A percentile compares a stretch with the other conserved stretches of the same genome.
Evolutionary conservation across 805 yeast species (phyloP).

Genomic region (Pichia occidentalis): DNA sequence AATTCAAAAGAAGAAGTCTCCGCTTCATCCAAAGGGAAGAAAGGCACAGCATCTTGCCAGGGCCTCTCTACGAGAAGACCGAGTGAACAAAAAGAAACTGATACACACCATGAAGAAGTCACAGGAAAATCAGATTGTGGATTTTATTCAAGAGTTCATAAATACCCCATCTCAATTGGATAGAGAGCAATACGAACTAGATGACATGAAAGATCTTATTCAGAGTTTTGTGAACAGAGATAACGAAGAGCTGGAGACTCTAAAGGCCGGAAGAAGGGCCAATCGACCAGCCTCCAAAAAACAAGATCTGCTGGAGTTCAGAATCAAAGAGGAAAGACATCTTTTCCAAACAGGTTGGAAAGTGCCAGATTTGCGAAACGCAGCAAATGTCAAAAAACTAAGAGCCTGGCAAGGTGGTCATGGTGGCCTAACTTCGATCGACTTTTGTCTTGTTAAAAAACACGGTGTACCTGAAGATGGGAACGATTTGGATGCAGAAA

Average conservation of each 20-base stretch:
- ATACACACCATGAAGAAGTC: slow-evolving; percentile 53
- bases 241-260: slow-evolving; percentile 64
- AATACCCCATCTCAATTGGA: slow-evolving; percentile 28
- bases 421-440: slow-evolving; percentile 68
- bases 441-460: slow-evolving; percentile 36
- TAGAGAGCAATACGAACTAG: slow-evolving; percentile 41
- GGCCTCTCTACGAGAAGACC: slow-evolving; percentile 80
- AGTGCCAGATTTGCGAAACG: slow-evolving; percentile 66
- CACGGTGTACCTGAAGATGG: slow-evolving; percentile 15
- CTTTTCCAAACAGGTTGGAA: slow-evolving; percentile 62
- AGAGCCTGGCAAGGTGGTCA: slow-evolving; percentile 75
- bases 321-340: slow-evolving; percentile 51
- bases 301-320: slow-evolving; percentile 60
- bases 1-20: slow-evolving; percentile 46
- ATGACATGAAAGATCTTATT: slow-evolving; percentile 56
- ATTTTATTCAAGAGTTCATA: slow-evolving; percentile 56
- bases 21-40: slow-evolving; percentile 81
- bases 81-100: slow-evolving; percentile 53
- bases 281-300: slow-evolving; percentile 77
- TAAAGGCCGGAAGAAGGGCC: slow-evolving; percentile 63
- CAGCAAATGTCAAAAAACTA: slow-evolving; percentile 50
- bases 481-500: slow-evolving; percentile 8
- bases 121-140: slow-evolving; percentile 51
- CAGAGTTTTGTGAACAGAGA: slow-evolving; percentile 60
- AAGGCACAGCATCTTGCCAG: slow-evolving; percentile 77